Conservation (phyloP, 495 filamentous ascomycete genomes). For the Penicillium chermesinum region DNA sequence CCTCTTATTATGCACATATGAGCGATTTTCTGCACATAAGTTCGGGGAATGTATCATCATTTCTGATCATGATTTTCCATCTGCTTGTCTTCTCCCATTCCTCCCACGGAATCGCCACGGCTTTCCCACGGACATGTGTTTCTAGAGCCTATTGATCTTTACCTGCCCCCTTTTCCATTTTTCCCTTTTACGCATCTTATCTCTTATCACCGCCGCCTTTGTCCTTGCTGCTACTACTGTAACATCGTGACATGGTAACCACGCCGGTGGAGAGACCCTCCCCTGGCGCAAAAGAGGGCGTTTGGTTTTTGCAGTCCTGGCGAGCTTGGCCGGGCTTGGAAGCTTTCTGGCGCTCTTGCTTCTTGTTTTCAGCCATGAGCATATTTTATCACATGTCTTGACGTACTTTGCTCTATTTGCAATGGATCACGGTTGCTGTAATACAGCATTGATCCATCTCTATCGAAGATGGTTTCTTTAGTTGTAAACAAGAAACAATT, state of each 20-base stretch:
- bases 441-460: not conserved
- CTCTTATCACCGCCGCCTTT: not conserved
- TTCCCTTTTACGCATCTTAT: slow-evolving; percentile 7
- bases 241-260: slow-evolving; percentile 27
- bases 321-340: slow-evolving; percentile 11
- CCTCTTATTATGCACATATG: slow-evolving; percentile 22
- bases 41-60: slow-evolving; percentile 36
- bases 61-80: slow-evolving; percentile 16
- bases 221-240: slow-evolving; percentile 10
- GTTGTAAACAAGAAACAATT: too few species aligned
- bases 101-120: slow-evolving; percentile 6
- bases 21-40: slow-evolving; percentile 32
- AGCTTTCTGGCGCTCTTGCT: slow-evolving; percentile 10
- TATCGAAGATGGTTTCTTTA: too few species aligned
- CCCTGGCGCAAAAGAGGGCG: slow-evolving; percentile 29
- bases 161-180: slow-evolving; percentile 10
- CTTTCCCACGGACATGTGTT: slow-evolving; percentile 16
- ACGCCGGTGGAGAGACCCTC: slow-evolving; percentile 11
- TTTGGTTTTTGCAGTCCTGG: slow-evolving; percentile 16
- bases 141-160: slow-evolving; percentile 14
- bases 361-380: not conserved
- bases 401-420: not conserved
- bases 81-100: slow-evolving; percentile 6
- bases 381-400: slow-evolving; percentile 5
- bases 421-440: not conserved